These are phyloP conservation scores for Ascosphaera acerosa DNA, from an alignment of 2,329 filamentous ascomycete genomes.

Conservation along the genomic window DNA sequence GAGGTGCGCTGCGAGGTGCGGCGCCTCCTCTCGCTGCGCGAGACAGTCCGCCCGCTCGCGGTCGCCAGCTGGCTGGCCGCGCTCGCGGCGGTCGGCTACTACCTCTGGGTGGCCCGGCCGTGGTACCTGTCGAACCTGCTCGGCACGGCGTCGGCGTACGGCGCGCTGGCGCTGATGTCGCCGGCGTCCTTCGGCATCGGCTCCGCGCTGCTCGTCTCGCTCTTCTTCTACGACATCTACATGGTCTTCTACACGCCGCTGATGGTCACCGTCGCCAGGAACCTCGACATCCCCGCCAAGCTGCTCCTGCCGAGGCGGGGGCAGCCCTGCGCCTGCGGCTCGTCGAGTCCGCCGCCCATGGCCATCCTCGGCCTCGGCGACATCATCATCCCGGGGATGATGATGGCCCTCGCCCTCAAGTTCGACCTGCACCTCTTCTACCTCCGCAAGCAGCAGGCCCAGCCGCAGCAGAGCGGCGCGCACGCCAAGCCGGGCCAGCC, in stretches of 20 bases:
- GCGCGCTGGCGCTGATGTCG: slow-evolving; percentile 57
- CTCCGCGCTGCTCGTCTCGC: slow-evolving; percentile 44
- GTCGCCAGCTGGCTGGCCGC: slow-evolving; percentile 31
- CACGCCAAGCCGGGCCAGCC: neutral
- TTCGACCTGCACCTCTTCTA: slow-evolving; percentile 81
- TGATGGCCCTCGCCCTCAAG: slow-evolving; percentile 68
- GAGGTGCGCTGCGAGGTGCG: slow-evolving; percentile 28
- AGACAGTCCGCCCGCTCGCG: slow-evolving; percentile 20
- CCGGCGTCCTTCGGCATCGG: slow-evolving; percentile 72
- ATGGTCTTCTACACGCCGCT: slow-evolving; percentile 29
- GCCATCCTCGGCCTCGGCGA: slow-evolving; percentile 87
- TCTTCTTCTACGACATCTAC: slow-evolving; percentile 91
- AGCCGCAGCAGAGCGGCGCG: neutral
- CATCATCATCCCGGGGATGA: slow-evolving; percentile 73
- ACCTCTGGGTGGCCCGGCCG: slow-evolving; percentile 32
- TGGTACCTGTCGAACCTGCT: slow-evolving; percentile 66
- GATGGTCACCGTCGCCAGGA: slow-evolving; percentile 45
- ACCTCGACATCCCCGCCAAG: slow-evolving; percentile 79
- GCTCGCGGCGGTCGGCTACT: slow-evolving; percentile 34
- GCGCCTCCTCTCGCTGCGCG: slow-evolving; percentile 22
- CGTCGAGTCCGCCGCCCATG: slow-evolving; percentile 16
- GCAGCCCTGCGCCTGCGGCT: slow-evolving; percentile 15
- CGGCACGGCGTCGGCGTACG: slow-evolving; percentile 69
- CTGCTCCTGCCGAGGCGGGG: slow-evolving; percentile 49
- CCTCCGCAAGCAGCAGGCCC: slow-evolving; percentile 27